Base-by-base conservation (phyloP, 495 filamentous ascomycete genomes). In the Neurospora sp. region DNA sequence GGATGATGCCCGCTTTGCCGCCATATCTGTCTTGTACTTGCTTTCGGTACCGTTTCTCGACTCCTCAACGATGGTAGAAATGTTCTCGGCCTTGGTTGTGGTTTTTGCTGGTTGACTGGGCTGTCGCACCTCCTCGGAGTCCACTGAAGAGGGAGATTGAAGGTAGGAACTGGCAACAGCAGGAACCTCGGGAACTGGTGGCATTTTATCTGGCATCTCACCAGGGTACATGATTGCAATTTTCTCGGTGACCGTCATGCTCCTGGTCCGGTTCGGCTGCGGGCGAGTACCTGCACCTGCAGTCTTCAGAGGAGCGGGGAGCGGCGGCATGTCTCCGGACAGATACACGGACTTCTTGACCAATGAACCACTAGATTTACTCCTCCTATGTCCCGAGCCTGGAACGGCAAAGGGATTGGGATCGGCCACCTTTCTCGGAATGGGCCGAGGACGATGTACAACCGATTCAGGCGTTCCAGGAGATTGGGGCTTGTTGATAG, bases 181-280 rank as follows among this genome's bases (percentile, higher is more conserved):
- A 14, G 83, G 83, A 4, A 85, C 70, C 35, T 83, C 77, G n/a
- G 85, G 86, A 14, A 86, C 80, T 81, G 12, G 72, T 69, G 0
- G 72, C 71, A 3, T 77, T 78, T 8, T 65, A 18, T 35, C 9
- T 37, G 12, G 27, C 27, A 65, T 18, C 31, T 65, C 53, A 16
- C 75, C 76, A 16, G 83, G 80, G 73, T 86, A 88, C 22, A 88
- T 75, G 14, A 85, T 74, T 18, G 77, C 78, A 73, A 87, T 83
- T 74, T 86, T 88, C 73, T 87, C 86, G 27, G 87, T 79, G 38
- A 86, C 80, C 1, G 86, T 86, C 86, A 86, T 87, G 74, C 86
- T 87, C 80, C 84, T 85, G 18, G 83, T 85, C 70, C 83, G 78
- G 72, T 85, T 86, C 3, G 85, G 80, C 35, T 82, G 75, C 4